phyloP scores from a whole-genome alignment of 1,284 basidiomycete species.

The Peniophora sp. region DNA sequence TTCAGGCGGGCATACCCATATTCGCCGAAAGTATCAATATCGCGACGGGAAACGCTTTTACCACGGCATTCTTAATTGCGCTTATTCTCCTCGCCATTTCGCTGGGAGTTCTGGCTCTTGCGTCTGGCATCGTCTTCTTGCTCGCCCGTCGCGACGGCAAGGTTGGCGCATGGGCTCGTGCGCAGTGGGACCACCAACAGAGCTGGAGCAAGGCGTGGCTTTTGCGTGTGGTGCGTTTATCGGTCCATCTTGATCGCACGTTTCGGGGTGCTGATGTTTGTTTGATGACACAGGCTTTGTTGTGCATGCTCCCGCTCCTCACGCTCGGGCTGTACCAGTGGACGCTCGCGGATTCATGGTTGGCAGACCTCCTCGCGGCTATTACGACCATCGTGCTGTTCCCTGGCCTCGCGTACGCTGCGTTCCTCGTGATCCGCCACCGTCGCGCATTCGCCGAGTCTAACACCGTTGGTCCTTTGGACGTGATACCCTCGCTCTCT shows the following conservation, averaged over 20 bases:
- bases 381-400: conserved; percentile 55
- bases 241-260: not conserved
- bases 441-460: conserved; percentile 17
- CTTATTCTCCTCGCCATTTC: conserved; percentile 59
- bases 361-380: conserved; percentile 63
- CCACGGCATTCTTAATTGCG: conserved; percentile 69
- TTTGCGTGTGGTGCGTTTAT: conserved; percentile 44
- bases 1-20: conserved; percentile 75
- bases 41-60: conserved; percentile 76
- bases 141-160: conserved; percentile 20
- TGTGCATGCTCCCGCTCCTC: conserved; percentile 60
- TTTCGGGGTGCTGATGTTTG: not conserved
- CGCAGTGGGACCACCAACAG: not conserved
- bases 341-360: conserved; percentile 81
- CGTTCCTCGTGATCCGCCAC: conserved; percentile 32
- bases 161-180: conserved; percentile 11
- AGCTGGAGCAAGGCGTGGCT: conserved; percentile 43
- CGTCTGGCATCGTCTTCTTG: conserved; percentile 35
- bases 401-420: conserved; percentile 34
- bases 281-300: conserved; percentile 43
- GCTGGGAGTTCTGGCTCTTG: conserved; percentile 41
- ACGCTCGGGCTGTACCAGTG: conserved; percentile 85
- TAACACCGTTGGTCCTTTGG: not conserved
- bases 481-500: conserved; percentile 29
- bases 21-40: conserved; percentile 72